Conservation (phyloP, 441 rosid species). For the Gossypium trilobum region DNA sequence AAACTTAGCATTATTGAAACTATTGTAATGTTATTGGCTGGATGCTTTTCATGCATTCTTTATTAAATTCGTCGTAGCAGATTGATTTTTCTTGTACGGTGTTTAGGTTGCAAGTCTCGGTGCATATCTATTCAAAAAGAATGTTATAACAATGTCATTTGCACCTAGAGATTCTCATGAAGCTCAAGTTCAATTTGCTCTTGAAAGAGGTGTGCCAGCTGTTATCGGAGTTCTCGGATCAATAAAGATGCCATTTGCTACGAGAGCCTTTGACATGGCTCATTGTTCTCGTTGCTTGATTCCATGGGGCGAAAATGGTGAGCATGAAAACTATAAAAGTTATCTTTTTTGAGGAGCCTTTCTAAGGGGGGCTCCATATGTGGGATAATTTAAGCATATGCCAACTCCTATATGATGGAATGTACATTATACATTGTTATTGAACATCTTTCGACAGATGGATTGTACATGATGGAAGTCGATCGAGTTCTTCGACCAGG, state of each 20-base stretch:
- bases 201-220: slow-evolving; percentile 47
- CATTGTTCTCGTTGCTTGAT: slow-evolving; percentile 46
- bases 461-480: slow-evolving; percentile 45
- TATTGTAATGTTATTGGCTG: not conserved
- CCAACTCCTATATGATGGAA: too few species aligned
- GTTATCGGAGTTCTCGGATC: slow-evolving; percentile 39
- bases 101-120: slow-evolving; percentile 41
- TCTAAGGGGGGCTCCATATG: too few species aligned
- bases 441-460: slow-evolving; percentile 26
- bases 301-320: slow-evolving; percentile 37
- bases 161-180: slow-evolving; percentile 45
- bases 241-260: slow-evolving; percentile 30
- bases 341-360: not conserved
- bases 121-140: slow-evolving; percentile 35
- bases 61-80: not conserved
- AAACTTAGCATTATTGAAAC: not conserved
- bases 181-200: slow-evolving; percentile 42
- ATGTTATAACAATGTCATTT: slow-evolving; percentile 40
- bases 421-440: not conserved
- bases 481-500: slow-evolving; percentile 49
- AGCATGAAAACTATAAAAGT: slow-evolving; percentile 10
- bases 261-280: slow-evolving; percentile 45
- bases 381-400: too few species aligned
- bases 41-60: not conserved
- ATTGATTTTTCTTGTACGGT: slow-evolving; percentile 6